Evolutionary conservation across 2,329 filamentous ascomycete species (phyloP).

Genomic region (Colletotrichum lupini): DNA sequence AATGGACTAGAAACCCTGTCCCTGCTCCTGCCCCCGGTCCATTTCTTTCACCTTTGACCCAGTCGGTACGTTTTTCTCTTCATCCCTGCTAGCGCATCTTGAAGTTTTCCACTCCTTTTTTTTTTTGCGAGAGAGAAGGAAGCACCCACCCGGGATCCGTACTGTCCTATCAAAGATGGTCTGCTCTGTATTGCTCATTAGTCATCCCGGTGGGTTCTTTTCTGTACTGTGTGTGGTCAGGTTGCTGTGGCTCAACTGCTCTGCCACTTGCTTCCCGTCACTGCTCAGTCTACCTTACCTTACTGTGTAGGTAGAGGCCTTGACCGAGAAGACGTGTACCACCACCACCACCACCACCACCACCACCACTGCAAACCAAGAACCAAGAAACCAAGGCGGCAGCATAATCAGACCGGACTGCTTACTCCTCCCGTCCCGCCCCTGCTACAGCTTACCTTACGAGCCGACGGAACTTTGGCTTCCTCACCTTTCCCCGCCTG

Average conservation of each 20-base stretch:
- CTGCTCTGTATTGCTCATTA: constrained; percentile 27
- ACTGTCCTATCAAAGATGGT: constrained; percentile 26
- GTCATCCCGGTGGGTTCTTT: constrained; percentile 7
- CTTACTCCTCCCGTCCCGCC: not conserved
- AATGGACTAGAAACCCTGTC: constrained; percentile 6
- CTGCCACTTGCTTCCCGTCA: not conserved
- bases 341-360: not conserved
- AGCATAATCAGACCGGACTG: not conserved
- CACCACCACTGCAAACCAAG: not conserved
- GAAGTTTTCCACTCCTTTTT: not conserved
- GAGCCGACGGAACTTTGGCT: not conserved
- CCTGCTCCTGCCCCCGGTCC: constrained; percentile 2
- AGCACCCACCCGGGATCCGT: not conserved
- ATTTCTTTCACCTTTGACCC: not conserved
- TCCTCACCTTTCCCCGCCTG: not conserved
- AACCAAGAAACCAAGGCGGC: not conserved
- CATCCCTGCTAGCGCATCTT: constrained; percentile 17
- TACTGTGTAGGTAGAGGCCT: no score
- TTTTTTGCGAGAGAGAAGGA: not conserved
- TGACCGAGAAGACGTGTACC: not conserved
- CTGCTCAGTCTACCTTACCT: not conserved
- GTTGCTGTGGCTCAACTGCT: not conserved
- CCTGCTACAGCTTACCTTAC: not conserved
- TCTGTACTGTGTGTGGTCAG: constrained; percentile 6
- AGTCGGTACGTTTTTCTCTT: not conserved